Base-by-base conservation (phyloP, 441 rosid genomes). In the Isatis lusitanica region DNA sequence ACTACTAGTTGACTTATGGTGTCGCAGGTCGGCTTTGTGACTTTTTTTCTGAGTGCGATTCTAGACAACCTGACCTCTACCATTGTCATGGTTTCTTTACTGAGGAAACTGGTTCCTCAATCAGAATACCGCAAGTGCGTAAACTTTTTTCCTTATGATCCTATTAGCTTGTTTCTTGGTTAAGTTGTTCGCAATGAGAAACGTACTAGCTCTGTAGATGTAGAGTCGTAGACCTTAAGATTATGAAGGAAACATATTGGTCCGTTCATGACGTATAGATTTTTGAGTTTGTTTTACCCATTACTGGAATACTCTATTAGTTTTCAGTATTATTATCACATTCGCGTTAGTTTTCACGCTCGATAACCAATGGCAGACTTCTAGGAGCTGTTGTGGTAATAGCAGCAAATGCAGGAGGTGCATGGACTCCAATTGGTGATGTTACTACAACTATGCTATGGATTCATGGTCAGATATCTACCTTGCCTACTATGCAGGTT, bases 351-450 rank as follows among this genome's bases (percentile, higher is more conserved):
- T 55, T 44, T 62, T 2, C 48, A 28, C 15, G 44, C 17, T 73
- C 21, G 26, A 43, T 66, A 60, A 72, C 66, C 50, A 55, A 78
- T 63, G 38, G 69, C 85, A 90, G 98, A 84, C 86, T 94, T 85
- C 89, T 90, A 50, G 97, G 98, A 85, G 98, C 85, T 73, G 94
- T 92, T 55, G 88, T 94, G 65, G 97, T 94, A 9, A 92, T 94
- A 83, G 96, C 98, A 63, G 97, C 97, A 65, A 94, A 94, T 74
- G 93, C 97, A 30, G 98, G 97, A 74, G 98, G 97, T 70, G 91
- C 97, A 16, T 94, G 97, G 97, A 92, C 97, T 78, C 98, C 98
- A 26, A 92, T 92, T 50, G 97, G 98, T 71, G 97, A 94, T 86
- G 98, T 94, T 65, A 92, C 98, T 30, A 94, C 98, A 53, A 89